phyloP scores from a whole-genome alignment of 108 stramenopile species.

The Stephanodiscus minutulus region DNA sequence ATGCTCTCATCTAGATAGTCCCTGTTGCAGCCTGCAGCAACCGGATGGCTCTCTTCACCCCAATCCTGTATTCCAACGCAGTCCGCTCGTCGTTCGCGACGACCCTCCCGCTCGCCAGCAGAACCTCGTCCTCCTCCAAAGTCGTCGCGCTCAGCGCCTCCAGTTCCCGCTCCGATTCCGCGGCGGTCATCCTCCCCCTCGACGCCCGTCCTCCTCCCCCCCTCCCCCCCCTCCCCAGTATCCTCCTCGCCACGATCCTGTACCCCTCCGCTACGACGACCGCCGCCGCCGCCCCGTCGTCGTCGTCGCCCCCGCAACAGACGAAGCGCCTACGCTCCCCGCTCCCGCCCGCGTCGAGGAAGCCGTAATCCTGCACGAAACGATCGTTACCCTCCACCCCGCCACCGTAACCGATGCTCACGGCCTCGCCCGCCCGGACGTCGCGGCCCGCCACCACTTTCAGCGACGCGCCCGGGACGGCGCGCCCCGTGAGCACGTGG shows the following conservation, averaged over 20 bases:
- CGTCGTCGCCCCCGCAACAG: conserved; percentile 20
- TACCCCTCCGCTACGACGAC: conserved; percentile 34
- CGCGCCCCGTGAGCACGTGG: conserved; percentile 74
- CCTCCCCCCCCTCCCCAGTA: conserved; percentile 50
- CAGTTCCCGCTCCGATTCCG: conserved; percentile 56
- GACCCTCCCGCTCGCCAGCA: conserved; percentile 30
- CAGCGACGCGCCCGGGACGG: conserved; percentile 64
- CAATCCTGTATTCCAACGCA: conserved; percentile 63
- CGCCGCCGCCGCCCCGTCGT: background rate
- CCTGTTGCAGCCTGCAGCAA: background rate
- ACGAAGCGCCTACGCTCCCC: too few species aligned
- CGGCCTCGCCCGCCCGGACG: conserved; percentile 65
- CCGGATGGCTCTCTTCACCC: conserved; percentile 62
- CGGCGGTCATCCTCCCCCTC: conserved; percentile 40
- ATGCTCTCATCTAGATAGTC: background rate
- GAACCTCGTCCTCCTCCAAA: conserved; percentile 53
- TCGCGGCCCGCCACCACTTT: conserved; percentile 77
- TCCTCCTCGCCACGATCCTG: conserved; percentile 57
- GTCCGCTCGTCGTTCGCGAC: conserved; percentile 42
- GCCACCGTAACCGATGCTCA: conserved; percentile 79
- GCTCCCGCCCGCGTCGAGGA: conserved; percentile 57
- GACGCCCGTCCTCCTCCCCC: conserved; percentile 39
- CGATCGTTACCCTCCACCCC: conserved; percentile 74
- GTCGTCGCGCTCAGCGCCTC: conserved; percentile 56
- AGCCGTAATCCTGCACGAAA: conserved; percentile 73